Percentiles rank a stretch among this genome's conserved stretches.
Evolutionary conservation across 1,139 yeast species (phyloP).

Genomic region (Arxiozyma heterogenica): DNA sequence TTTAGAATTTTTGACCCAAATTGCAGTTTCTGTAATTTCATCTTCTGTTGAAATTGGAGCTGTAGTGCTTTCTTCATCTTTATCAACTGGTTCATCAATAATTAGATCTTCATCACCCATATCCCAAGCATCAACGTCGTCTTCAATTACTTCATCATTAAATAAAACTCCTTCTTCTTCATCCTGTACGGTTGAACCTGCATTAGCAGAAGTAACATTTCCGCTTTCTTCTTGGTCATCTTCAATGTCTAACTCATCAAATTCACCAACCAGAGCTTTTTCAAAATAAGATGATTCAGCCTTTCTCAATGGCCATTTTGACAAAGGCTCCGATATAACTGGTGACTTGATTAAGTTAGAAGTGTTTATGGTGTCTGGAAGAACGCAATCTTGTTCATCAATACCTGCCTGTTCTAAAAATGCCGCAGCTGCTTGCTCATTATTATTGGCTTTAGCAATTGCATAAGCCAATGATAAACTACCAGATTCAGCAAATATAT

Average conservation of each 20-base stretch:
- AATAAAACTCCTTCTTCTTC: conserved; percentile 30
- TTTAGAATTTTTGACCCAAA: conserved; percentile 84
- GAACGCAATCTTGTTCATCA: conserved; percentile 52
- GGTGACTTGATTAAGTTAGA: conserved; percentile 17
- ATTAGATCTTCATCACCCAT: conserved; percentile 58
- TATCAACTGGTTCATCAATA: conserved; percentile 47
- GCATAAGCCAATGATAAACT: conserved; percentile 87
- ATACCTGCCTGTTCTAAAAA: conserved; percentile 63
- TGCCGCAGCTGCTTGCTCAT: conserved; percentile 61
- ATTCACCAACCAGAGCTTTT: conserved; percentile 69
- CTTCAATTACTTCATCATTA: conserved; percentile 41
- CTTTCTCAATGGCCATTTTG: conserved; percentile 77
- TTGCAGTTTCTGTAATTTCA: conserved; percentile 48
- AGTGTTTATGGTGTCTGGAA: conserved; percentile 41
- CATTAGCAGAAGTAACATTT: conserved; percentile 14
- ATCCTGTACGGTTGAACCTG: conserved; percentile 27
- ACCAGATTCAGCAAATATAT: conserved; percentile 68
- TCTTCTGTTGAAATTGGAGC: conserved; percentile 30
- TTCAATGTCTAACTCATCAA: conserved; percentile 40
- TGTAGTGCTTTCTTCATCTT: conserved; percentile 34
- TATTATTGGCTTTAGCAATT: conserved; percentile 80
- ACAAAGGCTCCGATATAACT: conserved; percentile 25
- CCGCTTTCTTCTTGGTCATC: conserved; percentile 21
- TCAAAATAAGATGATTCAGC: conserved; percentile 75
- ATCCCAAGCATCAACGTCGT: conserved; percentile 47